A percentile compares a stretch with the other conserved stretches of the same genome.
Evolutionary conservation across 2,329 filamentous ascomycete genomes (phyloP).

Genomic region (Xylaria hypoxylon): DNA sequence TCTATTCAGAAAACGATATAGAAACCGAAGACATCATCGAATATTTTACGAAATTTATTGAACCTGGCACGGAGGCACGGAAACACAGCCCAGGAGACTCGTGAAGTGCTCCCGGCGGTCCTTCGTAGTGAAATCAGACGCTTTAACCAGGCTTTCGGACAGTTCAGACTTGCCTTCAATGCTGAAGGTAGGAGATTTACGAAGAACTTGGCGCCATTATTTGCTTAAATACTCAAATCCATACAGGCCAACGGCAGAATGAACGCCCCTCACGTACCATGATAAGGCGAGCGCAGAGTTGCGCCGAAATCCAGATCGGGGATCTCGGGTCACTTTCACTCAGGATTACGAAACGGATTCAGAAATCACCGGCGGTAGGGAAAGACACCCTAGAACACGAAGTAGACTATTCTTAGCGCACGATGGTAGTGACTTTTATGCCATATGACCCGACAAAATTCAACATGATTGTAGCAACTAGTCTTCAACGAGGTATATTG

Average conservation of each 20-base stretch:
- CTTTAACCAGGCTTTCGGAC: constrained; percentile 10
- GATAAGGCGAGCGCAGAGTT: not conserved
- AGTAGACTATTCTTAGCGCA: not conserved
- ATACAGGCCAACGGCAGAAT: not conserved
- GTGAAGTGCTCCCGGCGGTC: no score
- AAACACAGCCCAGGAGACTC: not conserved
- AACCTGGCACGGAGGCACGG: not conserved
- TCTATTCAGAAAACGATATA: not conserved
- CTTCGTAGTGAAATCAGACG: constrained; percentile 8
- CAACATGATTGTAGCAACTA: constrained; percentile 8
- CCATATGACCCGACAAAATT: not conserved
- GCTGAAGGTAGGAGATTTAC: not conserved
- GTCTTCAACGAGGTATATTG: not conserved
- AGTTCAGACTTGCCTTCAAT: not conserved
- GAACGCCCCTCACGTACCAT: no score
- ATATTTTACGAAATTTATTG: constrained; percentile 1
- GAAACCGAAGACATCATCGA: constrained; percentile 10
- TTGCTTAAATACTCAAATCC: not conserved
- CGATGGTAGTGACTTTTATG: not conserved
- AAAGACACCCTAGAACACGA: not conserved
- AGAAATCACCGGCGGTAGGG: no score
- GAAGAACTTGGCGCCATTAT: not conserved
- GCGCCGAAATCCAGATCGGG: not conserved
- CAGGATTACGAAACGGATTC: not conserved
- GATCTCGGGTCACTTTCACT: not conserved